These are phyloP conservation scores for Pichia pseudocactophila DNA, from an alignment of 805 yeast genomes.

Conservation along the genomic window DNA sequence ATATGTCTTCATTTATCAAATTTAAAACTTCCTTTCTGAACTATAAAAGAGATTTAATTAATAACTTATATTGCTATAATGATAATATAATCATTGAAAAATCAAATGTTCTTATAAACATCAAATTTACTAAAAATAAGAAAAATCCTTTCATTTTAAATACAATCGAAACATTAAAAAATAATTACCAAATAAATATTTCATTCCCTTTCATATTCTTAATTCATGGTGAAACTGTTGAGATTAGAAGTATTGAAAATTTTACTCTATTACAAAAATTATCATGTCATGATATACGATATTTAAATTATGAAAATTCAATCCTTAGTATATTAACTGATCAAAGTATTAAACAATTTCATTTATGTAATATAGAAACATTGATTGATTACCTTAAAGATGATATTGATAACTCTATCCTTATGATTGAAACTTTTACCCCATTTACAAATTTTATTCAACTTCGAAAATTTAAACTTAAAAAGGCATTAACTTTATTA, in stretches of 20 bases:
- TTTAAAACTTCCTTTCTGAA: background rate
- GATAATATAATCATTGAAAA: constrained; percentile 1
- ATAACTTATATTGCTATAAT: background rate
- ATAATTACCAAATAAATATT: constrained; percentile 19
- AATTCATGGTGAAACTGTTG: constrained; percentile 24
- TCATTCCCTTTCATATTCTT: constrained; percentile 34
- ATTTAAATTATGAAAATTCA: constrained; percentile 19
- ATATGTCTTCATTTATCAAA: constrained; percentile 2
- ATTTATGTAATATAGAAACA: background rate
- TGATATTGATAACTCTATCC: constrained; percentile 34
- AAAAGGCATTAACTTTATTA: constrained; percentile 28
- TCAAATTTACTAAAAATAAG: background rate
- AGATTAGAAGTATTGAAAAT: constrained; percentile 31
- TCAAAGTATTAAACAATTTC: constrained; percentile 23
- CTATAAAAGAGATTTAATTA: background rate
- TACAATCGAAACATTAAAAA: constrained; percentile 13
- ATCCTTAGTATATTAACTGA: constrained; percentile 18
- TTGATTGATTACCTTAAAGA: background rate
- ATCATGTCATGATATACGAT: constrained; percentile 14
- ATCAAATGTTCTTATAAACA: background rate
- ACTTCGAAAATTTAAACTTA: constrained; percentile 37
- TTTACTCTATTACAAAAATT: constrained; percentile 29
- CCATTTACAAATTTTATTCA: constrained; percentile 26
- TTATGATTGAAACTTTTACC: constrained; percentile 29
- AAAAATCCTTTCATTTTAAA: background rate